Conservation (phyloP, 257 asterid genomes). For the Plantago elongata region DNA sequence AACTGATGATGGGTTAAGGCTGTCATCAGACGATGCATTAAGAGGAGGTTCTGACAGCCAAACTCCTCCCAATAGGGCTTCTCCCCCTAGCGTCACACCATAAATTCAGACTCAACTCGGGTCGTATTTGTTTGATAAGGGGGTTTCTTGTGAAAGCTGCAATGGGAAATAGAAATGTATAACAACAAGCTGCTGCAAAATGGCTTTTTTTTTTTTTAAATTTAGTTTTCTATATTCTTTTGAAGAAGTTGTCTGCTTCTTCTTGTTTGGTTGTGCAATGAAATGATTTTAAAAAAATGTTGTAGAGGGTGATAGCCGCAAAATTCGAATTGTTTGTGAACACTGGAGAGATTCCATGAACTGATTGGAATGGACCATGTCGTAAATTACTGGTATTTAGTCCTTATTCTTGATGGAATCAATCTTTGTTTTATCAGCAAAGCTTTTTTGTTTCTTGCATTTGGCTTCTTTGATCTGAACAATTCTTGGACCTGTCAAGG, state of each 20-base stretch:
- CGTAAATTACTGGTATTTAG: constrained; percentile 7
- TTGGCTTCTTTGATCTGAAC: constrained; percentile 12
- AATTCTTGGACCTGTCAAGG: neutral
- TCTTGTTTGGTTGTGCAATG: constrained; percentile 39
- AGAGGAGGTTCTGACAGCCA: constrained; percentile 74
- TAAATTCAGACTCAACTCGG: constrained; percentile 17
- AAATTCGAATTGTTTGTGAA: constrained; percentile 31
- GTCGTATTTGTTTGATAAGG: constrained; percentile 5
- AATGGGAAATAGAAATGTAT: constrained; percentile 8
- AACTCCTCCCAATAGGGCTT: constrained; percentile 65
- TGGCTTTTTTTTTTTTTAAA: constrained; percentile 18
- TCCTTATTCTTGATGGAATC: constrained; percentile 19
- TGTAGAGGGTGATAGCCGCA: constrained; percentile 26
- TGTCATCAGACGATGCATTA: constrained; percentile 70
- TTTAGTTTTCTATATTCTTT: constrained; percentile 28
- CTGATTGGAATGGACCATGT: constrained; percentile 36
- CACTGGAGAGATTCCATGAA: constrained; percentile 31
- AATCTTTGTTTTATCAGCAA: constrained; percentile 1
- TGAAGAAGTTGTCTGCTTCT: constrained; percentile 26
- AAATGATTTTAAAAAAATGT: constrained; percentile 17
- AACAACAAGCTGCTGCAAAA: constrained; percentile 20
- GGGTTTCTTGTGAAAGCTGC: constrained; percentile 18
- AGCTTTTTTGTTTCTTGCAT: constrained; percentile 15
- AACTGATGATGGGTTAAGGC: constrained; percentile 60
- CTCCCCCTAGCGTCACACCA: constrained; percentile 62